Evolutionary conservation across 495 filamentous ascomycete genomes (phyloP), one percentile per base, ranked within the genome.

Genomic region (Penicillium nucicola): DNA sequence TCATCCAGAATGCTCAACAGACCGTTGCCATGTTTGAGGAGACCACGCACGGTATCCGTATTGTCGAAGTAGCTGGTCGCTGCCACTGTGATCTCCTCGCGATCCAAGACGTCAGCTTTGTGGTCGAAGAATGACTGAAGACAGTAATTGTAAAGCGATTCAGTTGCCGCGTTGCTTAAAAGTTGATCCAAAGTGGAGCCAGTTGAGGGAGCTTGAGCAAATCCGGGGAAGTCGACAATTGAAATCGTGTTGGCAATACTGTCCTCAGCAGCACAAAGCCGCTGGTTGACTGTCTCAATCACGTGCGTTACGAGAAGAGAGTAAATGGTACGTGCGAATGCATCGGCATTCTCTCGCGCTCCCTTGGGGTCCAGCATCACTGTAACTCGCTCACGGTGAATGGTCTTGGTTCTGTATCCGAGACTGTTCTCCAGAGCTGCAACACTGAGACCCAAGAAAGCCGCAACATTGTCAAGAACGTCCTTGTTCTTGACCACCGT

Each of bases 31-130:
- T 88, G 79, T 69, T 98, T 98, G 52, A 97, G 70, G 28, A 98
- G 70, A 0, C 89, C 92, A 50, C 86, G 88, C 20, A 96, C 91
- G 22, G 90, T 90, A 64, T 97, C 93, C 0, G 87, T 88, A 69
- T 97, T 98, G 69, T 98, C 93, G 48, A 96, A 98, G 64, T 97
- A 98, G 72, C 88, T 93, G 1, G 92, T 96, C 1, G 90, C 85
- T 4, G 92, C 80, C 6, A 98, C 89, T 12, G 72, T 79, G 7
- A 97, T 87, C 61, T 97, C 93, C 70, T 98, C 93, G 15, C 84
- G 87, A 58, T 98, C 92, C 42, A 97, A 73, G 65, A 93, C 79
- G 53, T 97, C 92, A 0, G 89, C 90, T 64, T 90, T 93, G 45
- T 84, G 84, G 57, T 96, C 92, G 62, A 97, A 98, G 75, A 98